Evolutionary conservation across 257 asterid species (phyloP).

Genomic region (Henckelia pumila): DNA sequence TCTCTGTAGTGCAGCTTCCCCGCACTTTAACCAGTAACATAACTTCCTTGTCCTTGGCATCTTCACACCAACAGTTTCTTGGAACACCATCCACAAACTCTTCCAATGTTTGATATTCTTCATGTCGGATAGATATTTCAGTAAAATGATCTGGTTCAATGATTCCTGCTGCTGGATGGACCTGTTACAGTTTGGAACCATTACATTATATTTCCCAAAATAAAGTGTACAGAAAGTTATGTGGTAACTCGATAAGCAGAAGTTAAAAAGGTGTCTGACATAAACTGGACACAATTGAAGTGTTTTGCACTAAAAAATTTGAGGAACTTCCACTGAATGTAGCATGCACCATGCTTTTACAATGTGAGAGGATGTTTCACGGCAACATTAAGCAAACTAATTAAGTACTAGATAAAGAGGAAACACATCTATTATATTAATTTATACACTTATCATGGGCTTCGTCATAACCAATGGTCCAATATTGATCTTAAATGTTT

Average conservation of each 20-base stretch:
- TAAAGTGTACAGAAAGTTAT: not conserved
- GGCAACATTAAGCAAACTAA: not conserved
- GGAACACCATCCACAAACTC: slow-evolving; percentile 90
- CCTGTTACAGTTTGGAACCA: slow-evolving; percentile 46
- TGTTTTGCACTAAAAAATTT: not conserved
- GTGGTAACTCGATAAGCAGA: not conserved
- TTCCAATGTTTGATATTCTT: slow-evolving; percentile 76
- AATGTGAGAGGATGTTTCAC: not conserved
- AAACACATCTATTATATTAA: not conserved
- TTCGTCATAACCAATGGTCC: not conserved
- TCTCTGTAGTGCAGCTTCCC: slow-evolving; percentile 62
- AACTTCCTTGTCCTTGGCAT: slow-evolving; percentile 88
- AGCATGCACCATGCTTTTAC: not conserved
- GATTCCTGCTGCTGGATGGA: slow-evolving; percentile 74
- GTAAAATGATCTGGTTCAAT: slow-evolving; percentile 62
- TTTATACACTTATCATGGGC: not conserved
- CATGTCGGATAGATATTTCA: slow-evolving; percentile 72
- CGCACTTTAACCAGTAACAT: slow-evolving; percentile 50
- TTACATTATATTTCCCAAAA: not conserved
- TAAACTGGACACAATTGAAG: no score
- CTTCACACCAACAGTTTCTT: slow-evolving; percentile 89
- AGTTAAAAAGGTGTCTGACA: not conserved
- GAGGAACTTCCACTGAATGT: not conserved
- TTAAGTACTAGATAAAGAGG: not conserved
- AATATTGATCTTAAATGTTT: not conserved